Conservation (phyloP, 164 flowering plant species). For the Macadamia integrifolia region DNA sequence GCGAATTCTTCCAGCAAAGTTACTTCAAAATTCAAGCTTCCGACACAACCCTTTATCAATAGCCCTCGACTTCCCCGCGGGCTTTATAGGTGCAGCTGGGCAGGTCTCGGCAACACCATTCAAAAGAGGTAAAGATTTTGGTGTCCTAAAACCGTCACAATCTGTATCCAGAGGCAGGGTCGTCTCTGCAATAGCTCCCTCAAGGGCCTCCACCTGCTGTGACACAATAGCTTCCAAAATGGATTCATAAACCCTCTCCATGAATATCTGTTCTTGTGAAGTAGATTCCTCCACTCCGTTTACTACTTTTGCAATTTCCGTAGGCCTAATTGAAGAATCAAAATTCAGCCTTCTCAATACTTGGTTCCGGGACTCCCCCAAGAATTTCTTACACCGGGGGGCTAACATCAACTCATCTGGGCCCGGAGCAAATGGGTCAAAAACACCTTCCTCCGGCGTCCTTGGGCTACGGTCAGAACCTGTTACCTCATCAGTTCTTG, state of each 20-base stretch:
- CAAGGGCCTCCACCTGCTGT: slow-evolving; percentile 18
- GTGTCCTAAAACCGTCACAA: slow-evolving; percentile 33
- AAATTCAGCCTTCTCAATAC: slow-evolving; percentile 39
- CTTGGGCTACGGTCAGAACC: slow-evolving; percentile 25
- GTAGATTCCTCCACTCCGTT: slow-evolving; percentile 9
- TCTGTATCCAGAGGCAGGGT: neutral
- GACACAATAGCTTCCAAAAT: slow-evolving; percentile 42
- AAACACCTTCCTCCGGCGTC: slow-evolving; percentile 51
- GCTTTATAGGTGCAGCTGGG: slow-evolving; percentile 61
- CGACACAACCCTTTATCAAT: slow-evolving; percentile 39
- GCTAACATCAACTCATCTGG: slow-evolving; percentile 48
- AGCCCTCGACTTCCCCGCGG: slow-evolving; percentile 19
- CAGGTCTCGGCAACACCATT: slow-evolving; percentile 55
- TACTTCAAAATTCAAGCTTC: slow-evolving; percentile 55
- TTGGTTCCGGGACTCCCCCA: slow-evolving; percentile 16
- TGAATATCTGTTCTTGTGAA: slow-evolving; percentile 36
- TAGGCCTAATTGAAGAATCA: slow-evolving; percentile 9
- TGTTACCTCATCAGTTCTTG: neutral
- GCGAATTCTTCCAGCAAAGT: neutral
- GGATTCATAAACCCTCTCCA: slow-evolving; percentile 38
- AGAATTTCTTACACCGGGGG: slow-evolving; percentile 37
- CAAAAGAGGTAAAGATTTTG: slow-evolving; percentile 20
- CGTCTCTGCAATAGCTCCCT: slow-evolving; percentile 24
- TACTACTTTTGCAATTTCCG: neutral
- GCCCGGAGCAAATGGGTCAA: slow-evolving; percentile 73